A percentile compares a stretch with the other conserved stretches of the same genome.
phyloP scores from a whole-genome alignment of 2,329 filamentous ascomycete species.

The Colletotrichum sp. region DNA sequence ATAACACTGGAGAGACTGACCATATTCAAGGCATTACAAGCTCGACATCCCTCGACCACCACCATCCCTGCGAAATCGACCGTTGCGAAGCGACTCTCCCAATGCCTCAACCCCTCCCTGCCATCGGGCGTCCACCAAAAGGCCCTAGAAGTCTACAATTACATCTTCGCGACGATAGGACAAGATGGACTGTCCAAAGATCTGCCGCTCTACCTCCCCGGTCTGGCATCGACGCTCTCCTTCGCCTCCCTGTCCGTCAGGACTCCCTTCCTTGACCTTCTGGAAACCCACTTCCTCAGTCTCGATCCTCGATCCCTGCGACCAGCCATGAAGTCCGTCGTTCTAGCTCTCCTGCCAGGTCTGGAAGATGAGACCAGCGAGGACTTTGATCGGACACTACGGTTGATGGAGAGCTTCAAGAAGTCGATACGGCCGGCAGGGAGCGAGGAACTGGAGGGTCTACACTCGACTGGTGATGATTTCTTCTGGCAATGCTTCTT shows the following conservation, averaged over 20 bases:
- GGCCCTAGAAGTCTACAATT: slow-evolving; percentile 89
- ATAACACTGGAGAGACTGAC: not conserved
- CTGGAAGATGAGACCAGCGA: slow-evolving; percentile 96
- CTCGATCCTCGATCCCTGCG: slow-evolving; percentile 75
- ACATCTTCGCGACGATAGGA: slow-evolving; percentile 87
- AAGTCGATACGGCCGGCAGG: slow-evolving; percentile 63
- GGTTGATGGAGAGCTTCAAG: slow-evolving; percentile 80
- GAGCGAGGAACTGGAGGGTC: slow-evolving; percentile 54
- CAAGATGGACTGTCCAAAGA: slow-evolving; percentile 81
- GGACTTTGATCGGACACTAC: slow-evolving; percentile 89
- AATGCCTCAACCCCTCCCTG: slow-evolving; percentile 91
- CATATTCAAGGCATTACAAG: slow-evolving; percentile 78
- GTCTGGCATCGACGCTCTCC: slow-evolving; percentile 85
- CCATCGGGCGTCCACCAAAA: slow-evolving; percentile 98
- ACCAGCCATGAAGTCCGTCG: slow-evolving; percentile 87
- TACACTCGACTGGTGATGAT: slow-evolving; percentile 70
- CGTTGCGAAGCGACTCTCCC: slow-evolving; percentile 89
- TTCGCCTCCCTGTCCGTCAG: slow-evolving; percentile 94
- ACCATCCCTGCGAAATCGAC: slow-evolving; percentile 81
- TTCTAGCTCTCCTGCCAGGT: slow-evolving; percentile 87
- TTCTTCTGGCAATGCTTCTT: slow-evolving; percentile 99
- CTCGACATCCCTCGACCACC: slow-evolving; percentile 74
- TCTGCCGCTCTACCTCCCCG: slow-evolving; percentile 86
- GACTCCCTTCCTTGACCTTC: slow-evolving; percentile 81
- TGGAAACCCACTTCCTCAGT: slow-evolving; percentile 80